These are phyloP conservation scores for Raffaelea albimanens DNA, from an alignment of 2,329 filamentous ascomycete species.

Conservation along the genomic window DNA sequence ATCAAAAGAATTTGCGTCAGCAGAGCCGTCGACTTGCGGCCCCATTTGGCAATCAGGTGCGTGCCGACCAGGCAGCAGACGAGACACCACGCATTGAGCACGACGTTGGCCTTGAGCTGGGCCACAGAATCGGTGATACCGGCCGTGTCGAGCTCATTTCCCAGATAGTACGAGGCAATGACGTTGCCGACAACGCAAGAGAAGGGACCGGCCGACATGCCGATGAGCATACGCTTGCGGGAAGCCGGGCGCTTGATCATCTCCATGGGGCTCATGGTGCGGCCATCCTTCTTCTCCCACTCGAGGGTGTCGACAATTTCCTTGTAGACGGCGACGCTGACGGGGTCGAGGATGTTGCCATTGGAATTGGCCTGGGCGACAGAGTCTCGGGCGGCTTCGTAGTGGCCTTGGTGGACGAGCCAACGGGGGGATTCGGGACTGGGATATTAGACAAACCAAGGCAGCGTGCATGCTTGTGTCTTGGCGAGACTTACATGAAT, in stretches of 20 bases:
- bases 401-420: conserved; percentile 29
- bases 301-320: conserved; percentile 37
- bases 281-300: conserved; percentile 31
- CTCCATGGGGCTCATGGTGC: conserved; percentile 24
- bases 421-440: conserved; percentile 37
- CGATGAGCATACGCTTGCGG: conserved; percentile 28
- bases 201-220: conserved; percentile 20
- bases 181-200: conserved; percentile 27
- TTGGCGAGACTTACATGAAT: background rate
- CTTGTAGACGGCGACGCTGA: conserved; percentile 25
- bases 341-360: conserved; percentile 28
- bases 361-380: conserved; percentile 34
- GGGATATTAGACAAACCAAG: background rate
- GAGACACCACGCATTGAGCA: conserved; percentile 33
- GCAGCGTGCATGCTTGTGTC: background rate
- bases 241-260: conserved; percentile 25
- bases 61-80: conserved; percentile 15
- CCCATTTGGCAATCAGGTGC: conserved; percentile 2
- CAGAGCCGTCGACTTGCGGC: background rate
- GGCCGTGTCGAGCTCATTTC: conserved; percentile 31
- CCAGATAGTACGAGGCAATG: conserved; percentile 29
- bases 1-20: background rate
- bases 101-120: conserved; percentile 27
- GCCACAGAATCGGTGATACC: conserved; percentile 31
- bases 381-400: conserved; percentile 29